A percentile compares a stretch with the other conserved stretches of the same genome.
Evolutionary conservation across 1,284 basidiomycete species (phyloP).

Genomic region (Puccinia triticina): DNA sequence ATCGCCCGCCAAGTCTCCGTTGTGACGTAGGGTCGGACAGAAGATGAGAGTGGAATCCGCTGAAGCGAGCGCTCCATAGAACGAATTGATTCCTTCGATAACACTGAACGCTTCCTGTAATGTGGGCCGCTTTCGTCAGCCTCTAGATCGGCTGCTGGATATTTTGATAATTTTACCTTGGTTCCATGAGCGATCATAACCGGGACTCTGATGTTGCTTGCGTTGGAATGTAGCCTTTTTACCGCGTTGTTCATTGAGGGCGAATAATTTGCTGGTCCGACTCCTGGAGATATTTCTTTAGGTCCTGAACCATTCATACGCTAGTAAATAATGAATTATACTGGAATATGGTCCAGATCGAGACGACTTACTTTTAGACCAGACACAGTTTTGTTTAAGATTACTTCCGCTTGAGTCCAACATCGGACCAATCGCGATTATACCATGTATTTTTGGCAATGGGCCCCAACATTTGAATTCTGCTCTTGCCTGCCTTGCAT

Average conservation of each 20-base stretch:
- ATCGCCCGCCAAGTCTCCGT: slow-evolving; percentile 14
- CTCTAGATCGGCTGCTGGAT: background rate
- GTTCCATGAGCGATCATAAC: slow-evolving; percentile 41
- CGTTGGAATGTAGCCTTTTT: slow-evolving; percentile 28
- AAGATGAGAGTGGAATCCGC: slow-evolving; percentile 32
- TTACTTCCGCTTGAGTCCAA: background rate
- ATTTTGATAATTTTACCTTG: slow-evolving; percentile 8
- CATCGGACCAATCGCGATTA: slow-evolving; percentile 33
- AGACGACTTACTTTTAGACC: background rate
- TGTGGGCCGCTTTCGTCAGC: background rate
- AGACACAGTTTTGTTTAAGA: background rate
- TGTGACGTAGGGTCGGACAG: slow-evolving; percentile 28
- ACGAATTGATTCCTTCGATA: slow-evolving; percentile 6
- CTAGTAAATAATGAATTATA: background rate
- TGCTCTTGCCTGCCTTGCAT: background rate
- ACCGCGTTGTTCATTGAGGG: slow-evolving; percentile 30
- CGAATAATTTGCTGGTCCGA: slow-evolving; percentile 20
- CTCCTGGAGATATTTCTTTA: background rate
- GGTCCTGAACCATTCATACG: background rate
- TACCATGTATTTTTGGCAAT: slow-evolving; percentile 18
- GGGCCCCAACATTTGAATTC: background rate
- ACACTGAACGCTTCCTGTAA: slow-evolving; percentile 31
- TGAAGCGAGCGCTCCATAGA: slow-evolving; percentile 30
- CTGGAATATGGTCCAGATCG: background rate
- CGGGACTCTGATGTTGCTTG: slow-evolving; percentile 21